A percentile compares a stretch with the other conserved stretches of the same genome.
Conservation (phyloP, 2,329 filamentous ascomycete species). For the Botrytis sinoallii region DNA sequence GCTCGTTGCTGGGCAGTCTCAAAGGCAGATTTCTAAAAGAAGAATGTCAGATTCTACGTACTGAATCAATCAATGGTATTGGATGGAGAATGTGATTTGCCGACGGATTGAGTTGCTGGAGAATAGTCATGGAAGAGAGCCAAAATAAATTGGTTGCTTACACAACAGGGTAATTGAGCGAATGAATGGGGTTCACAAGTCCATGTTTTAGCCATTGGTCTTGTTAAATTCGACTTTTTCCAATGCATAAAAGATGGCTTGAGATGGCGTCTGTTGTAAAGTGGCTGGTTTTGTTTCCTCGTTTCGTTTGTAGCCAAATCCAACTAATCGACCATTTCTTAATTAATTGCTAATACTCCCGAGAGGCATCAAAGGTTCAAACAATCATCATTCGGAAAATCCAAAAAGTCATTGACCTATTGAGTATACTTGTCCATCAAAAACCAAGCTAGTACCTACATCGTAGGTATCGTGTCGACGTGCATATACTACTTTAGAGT, state of each 20-base stretch:
- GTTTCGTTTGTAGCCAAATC: background rate
- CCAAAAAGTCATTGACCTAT: constrained; percentile 4
- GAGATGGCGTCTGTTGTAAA: constrained; percentile 3
- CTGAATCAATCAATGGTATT: background rate
- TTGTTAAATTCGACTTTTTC: background rate
- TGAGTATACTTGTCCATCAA: background rate
- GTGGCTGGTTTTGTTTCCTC: background rate
- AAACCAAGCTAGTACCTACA: background rate
- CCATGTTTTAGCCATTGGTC: constrained; percentile 2
- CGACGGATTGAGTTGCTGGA: constrained; percentile 5
- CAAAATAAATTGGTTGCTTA: background rate
- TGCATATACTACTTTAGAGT: constrained; percentile 7
- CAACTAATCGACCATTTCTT: background rate
- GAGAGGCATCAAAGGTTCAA: background rate
- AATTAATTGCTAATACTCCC: background rate
- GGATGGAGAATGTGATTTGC: background rate
- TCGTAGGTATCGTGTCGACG: constrained; percentile 6
- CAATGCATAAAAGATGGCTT: constrained; percentile 14
- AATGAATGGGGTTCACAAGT: background rate
- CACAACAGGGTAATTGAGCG: constrained; percentile 1
- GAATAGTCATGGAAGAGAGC: constrained; percentile 2
- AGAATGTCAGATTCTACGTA: background rate
- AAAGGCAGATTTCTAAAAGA: background rate
- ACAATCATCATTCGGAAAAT: background rate
- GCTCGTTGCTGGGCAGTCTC: background rate